phyloP scores from a whole-genome alignment of 1,284 basidiomycete species.

The Cutaneotrichosporon dermatis region DNA sequence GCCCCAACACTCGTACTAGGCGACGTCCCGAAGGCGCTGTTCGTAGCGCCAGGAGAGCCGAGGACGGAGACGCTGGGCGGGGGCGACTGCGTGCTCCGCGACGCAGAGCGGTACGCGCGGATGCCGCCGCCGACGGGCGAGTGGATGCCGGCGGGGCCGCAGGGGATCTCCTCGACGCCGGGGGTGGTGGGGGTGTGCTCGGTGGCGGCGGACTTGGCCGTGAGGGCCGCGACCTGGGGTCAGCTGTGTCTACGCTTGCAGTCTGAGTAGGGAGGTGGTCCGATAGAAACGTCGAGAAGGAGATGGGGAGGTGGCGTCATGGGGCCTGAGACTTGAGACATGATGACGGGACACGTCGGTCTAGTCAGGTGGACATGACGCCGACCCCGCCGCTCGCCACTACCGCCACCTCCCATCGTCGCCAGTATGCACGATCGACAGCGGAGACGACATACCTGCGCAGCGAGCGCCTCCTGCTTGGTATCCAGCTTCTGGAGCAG shows the following conservation, averaged over 20 bases:
- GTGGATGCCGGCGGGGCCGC: constrained; percentile 12
- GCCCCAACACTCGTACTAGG: neutral
- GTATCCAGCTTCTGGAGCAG: constrained; percentile 33
- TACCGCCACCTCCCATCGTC: too few species aligned
- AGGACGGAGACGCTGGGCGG: neutral
- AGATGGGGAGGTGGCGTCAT: too few species aligned
- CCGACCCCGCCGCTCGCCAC: too few species aligned
- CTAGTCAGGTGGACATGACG: too few species aligned
- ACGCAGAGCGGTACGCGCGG: constrained; percentile 13
- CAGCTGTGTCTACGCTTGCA: neutral
- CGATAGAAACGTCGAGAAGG: too few species aligned
- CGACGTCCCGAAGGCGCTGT: constrained; percentile 8
- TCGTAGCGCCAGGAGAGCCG: too few species aligned
- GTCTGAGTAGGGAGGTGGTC: too few species aligned
- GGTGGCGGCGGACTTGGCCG: neutral
- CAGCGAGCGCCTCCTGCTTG: constrained; percentile 37
- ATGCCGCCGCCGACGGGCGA: constrained; percentile 10
- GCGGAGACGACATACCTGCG: constrained; percentile 23
- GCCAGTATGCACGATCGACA: too few species aligned
- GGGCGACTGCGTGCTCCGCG: constrained; percentile 5
- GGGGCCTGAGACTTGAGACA: too few species aligned
- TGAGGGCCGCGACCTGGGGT: constrained; percentile 9
- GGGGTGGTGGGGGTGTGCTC: neutral
- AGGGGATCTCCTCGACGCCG: constrained; percentile 15
- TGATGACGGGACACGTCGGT: too few species aligned